Conservation (phyloP, 176 grass and related monocot genomes). For the Musa itinerans region DNA sequence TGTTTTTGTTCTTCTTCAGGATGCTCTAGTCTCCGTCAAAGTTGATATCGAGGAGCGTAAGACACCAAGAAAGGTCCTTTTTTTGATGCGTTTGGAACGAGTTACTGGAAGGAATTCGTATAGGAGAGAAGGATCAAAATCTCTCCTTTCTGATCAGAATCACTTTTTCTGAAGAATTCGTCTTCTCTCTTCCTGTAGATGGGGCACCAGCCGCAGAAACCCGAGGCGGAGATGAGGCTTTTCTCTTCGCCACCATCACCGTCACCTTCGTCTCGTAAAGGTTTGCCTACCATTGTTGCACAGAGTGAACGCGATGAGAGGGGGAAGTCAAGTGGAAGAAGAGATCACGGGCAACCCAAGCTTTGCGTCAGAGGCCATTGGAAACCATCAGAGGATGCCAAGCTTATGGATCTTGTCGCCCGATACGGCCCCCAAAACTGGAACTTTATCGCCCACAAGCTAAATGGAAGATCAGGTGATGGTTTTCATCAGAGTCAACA, state of each 20-base stretch:
- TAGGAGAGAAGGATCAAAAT: background rate
- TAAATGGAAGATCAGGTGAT: constrained; percentile 18
- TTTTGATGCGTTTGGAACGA: no score
- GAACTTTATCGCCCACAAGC: constrained; percentile 15
- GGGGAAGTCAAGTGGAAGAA: background rate
- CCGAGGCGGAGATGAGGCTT: background rate
- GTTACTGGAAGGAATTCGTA: no score
- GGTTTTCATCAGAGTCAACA: background rate
- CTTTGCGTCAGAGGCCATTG: constrained; percentile 13
- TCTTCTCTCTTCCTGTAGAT: background rate
- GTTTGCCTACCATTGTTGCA: background rate
- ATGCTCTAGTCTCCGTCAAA: no score
- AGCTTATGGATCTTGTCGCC: constrained; percentile 13
- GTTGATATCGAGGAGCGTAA: no score
- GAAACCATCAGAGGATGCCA: constrained; percentile 15
- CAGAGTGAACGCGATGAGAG: background rate
- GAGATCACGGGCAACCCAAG: background rate
- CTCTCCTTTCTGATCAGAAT: background rate
- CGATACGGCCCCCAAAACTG: constrained; percentile 10
- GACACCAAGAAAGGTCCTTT: no score
- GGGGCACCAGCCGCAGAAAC: background rate
- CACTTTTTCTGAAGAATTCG: background rate
- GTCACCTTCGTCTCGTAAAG: background rate
- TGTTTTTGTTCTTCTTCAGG: no score
- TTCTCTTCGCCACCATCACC: background rate